A percentile compares a stretch with the other conserved stretches of the same genome.
Evolutionary conservation across 768 basidiomycete species (phyloP).

Genomic region (Tylopilus sp.): DNA sequence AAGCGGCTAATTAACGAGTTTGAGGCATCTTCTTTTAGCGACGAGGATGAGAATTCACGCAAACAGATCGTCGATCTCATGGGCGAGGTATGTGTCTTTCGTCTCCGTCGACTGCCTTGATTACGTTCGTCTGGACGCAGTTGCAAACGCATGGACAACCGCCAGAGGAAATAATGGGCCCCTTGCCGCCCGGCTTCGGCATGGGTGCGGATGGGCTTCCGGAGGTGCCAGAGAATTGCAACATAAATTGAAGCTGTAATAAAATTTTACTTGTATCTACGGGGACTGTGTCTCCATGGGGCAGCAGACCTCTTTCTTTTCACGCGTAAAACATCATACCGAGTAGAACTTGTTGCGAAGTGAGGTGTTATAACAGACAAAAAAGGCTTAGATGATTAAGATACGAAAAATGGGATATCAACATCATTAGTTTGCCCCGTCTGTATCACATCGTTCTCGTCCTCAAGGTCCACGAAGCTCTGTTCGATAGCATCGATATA

Average conservation of each 20-base stretch:
- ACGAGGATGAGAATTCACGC: conserved; percentile 46
- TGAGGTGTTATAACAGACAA: no score
- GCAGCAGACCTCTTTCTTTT: no score
- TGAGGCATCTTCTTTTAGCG: conserved; percentile 56
- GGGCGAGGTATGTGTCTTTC: conserved; percentile 52
- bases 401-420: conserved; percentile 27
- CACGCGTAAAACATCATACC: no score
- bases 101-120: neutral
- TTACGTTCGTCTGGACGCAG: conserved; percentile 5
- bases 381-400: no score
- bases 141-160: conserved; percentile 77
- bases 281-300: neutral
- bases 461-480: conserved; percentile 51
- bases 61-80: conserved; percentile 63
- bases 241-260: conserved; percentile 6
- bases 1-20: conserved; percentile 61
- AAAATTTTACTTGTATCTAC: neutral
- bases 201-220: conserved; percentile 55
- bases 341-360: no score
- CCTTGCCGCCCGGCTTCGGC: conserved; percentile 67
- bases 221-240: conserved; percentile 35
- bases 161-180: conserved; percentile 80
- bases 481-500: conserved; percentile 72
- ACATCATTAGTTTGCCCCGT: conserved; percentile 14
- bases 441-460: conserved; percentile 34